A percentile compares a stretch with the other conserved stretches of the same genome.
Evolutionary conservation across 768 basidiomycete species (phyloP).

Genomic region (Amylocystis lapponica): DNA sequence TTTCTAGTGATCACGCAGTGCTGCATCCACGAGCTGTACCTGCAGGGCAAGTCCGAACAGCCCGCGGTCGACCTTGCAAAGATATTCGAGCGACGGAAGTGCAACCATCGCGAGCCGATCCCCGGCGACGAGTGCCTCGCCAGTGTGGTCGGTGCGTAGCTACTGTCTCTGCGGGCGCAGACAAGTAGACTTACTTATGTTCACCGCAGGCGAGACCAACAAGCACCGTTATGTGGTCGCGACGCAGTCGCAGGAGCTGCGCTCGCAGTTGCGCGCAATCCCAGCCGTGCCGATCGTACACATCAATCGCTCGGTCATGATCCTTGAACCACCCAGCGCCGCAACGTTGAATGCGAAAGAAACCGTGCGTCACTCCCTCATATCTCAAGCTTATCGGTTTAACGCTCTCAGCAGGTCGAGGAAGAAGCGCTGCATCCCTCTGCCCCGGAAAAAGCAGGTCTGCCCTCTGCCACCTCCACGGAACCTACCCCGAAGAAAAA

Average conservation of each 20-base stretch:
- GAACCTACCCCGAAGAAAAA: conserved; percentile 48
- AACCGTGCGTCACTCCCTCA: conserved; percentile 31
- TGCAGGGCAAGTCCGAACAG: conserved; percentile 70
- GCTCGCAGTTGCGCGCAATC: conserved; percentile 60
- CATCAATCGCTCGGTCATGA: conserved; percentile 87
- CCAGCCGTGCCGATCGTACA: conserved; percentile 89
- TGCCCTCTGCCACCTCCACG: conserved; percentile 28
- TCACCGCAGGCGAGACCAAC: conserved; percentile 64
- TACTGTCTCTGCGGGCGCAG: neutral
- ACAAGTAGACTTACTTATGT: neutral
- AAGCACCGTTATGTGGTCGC: conserved; percentile 92
- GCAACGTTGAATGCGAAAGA: conserved; percentile 67
- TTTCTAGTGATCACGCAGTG: conserved; percentile 96
- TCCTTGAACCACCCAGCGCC: conserved; percentile 86
- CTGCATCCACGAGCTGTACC: conserved; percentile 90
- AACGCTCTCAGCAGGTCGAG: conserved; percentile 47
- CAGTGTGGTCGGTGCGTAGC: conserved; percentile 67
- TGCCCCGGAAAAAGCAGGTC: conserved; percentile 40
- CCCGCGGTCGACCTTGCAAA: conserved; percentile 85
- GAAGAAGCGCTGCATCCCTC: conserved; percentile 51
- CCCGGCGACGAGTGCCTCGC: conserved; percentile 77
- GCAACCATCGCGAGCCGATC: conserved; percentile 90
- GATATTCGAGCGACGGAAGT: conserved; percentile 87
- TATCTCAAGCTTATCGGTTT: neutral
- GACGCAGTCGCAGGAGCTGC: conserved; percentile 72